Evolutionary conservation across 805 yeast genomes (phyloP), one percentile per base, ranked within the genome.

Genomic region (Spathaspora boniae): DNA sequence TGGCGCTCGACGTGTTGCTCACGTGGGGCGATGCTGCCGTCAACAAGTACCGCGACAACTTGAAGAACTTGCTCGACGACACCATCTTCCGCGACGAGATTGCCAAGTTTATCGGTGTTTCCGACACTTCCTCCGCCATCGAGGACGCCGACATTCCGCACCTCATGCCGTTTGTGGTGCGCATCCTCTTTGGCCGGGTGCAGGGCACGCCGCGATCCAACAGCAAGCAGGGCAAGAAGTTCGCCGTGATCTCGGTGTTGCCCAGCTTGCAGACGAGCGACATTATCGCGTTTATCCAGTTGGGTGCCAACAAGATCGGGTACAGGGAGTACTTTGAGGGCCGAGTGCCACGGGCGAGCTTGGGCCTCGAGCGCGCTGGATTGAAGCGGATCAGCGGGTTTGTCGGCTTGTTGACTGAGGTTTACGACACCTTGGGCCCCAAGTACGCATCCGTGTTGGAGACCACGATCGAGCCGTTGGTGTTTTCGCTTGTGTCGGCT

Each of bases 161-260:
- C 1, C 70, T 91, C 2, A 75, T 87, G 74, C 93, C 94, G 1
- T 50, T 85, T 20, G 71, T 88, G 4, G 53, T 88, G 32, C 65
- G 96, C 45, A 81, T 93, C 17, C 62, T 93, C 15, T 91, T 82
- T 58, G 98, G 98, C 6, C 72, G 95, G 38, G 86, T 88, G 6
- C 94, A 86, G 58, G 70, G 70, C 8, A 72, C 81, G 1, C 69
- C 80, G 4, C 73, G 68, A 37, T 80, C 84, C 54, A 87, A 86
- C 40, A 74, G 80, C 19, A 85, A 85, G 51, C 73, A 76, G 37
- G 80, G 88, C 21, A 73, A 84, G 45, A 83, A 86, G 43, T 72
- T 69, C 47, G 86, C 93, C 6, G 81, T 86, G 6, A 66, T 86
- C 9, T 68, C 80, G 16, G 64, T 79, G 5, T 57, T 86, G 32